phyloP scores from a whole-genome alignment of 768 basidiomycete genomes.

The Obba rivulosa region DNA sequence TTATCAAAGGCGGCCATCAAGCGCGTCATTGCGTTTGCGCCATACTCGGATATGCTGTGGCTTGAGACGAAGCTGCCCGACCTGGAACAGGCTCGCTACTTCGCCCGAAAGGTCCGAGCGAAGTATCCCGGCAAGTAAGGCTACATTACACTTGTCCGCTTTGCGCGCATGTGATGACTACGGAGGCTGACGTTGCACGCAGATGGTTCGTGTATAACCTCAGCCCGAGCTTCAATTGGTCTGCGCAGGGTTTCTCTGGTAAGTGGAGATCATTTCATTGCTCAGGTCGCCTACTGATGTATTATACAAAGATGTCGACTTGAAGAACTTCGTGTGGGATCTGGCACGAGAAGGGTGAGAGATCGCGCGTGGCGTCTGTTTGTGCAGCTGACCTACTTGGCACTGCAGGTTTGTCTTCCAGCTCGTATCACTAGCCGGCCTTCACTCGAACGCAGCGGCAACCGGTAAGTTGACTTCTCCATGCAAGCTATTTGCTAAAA shows the following conservation, averaged over 20 bases:
- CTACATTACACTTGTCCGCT: neutral
- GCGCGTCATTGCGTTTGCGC: conserved; percentile 73
- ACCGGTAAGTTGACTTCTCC: conserved; percentile 53
- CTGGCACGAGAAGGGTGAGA: conserved; percentile 79
- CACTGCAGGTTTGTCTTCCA: conserved; percentile 73
- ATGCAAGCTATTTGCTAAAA: neutral
- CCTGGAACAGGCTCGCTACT: conserved; percentile 70
- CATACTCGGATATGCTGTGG: conserved; percentile 89
- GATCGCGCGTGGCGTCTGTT: neutral
- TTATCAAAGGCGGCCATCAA: conserved; percentile 63
- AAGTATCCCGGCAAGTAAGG: conserved; percentile 67
- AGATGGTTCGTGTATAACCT: conserved; percentile 91
- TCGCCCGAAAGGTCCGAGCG: conserved; percentile 70
- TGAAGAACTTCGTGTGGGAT: conserved; percentile 88
- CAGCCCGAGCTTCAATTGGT: conserved; percentile 93
- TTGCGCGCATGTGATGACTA: neutral
- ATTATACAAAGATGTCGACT: conserved; percentile 46
- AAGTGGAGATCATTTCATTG: conserved; percentile 4
- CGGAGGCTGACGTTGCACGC: conserved; percentile 5
- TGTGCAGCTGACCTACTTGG: conserved; percentile 4
- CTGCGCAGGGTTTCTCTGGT: conserved; percentile 75
- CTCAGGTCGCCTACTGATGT: neutral
- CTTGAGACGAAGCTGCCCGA: conserved; percentile 90
- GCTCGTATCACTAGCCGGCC: conserved; percentile 83
- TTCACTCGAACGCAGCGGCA: conserved; percentile 77